Base-by-base conservation (phyloP, 352 stramenopile genomes). In the Phytopythium helicoides region DNA sequence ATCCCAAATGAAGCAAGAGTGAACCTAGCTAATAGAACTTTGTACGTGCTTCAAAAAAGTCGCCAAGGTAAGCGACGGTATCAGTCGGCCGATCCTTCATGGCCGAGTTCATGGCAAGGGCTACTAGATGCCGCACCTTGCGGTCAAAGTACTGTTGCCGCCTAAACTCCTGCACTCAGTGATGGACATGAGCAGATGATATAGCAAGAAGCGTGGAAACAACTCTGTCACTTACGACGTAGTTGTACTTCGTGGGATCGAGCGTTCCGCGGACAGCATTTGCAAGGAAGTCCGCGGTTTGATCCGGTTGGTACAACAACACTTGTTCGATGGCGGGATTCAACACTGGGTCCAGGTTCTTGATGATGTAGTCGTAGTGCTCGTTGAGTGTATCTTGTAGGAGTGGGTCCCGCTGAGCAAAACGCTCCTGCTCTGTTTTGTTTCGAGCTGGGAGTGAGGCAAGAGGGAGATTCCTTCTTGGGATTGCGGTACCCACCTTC, bases 21-120 rank as follows among this genome's bases (percentile, higher is more conserved):
- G n/a, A n/a, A n/a, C n/a, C n/a, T n/a, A n/a, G n/a, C n/a, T 47
- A 87, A 41, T 84, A 89, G 23, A 86, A 89, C 44, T 81, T 86
- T 18, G 71, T 86, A 26, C 79, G 74, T 9, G 73, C 56, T 34
- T 89, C 76, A 37, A 92, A 92, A 47, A 88, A 80, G 28, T 84
- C 76, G 31, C 73, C 76, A 19, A 92, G 54, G 46, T 86, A 92
- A 22, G 56, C 47, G 38, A 55, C 48, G 1, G 73, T 41, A 46
- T 92, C 73, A 18, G 69, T 53, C 16, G 81, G 81, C 9, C 74
- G 77, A 22, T 92, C 81, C 37, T 79, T 76, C 23, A 90, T 62
- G 2, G 79, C 76, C 18, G 62, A 81, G 51, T 78, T 79, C 44
- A 84, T 87, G 12, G 70, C 74, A 11, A 89, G 54, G 2, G 80